phyloP scores from a whole-genome alignment of 352 stramenopile genomes.

The Phytophthora quininea region DNA sequence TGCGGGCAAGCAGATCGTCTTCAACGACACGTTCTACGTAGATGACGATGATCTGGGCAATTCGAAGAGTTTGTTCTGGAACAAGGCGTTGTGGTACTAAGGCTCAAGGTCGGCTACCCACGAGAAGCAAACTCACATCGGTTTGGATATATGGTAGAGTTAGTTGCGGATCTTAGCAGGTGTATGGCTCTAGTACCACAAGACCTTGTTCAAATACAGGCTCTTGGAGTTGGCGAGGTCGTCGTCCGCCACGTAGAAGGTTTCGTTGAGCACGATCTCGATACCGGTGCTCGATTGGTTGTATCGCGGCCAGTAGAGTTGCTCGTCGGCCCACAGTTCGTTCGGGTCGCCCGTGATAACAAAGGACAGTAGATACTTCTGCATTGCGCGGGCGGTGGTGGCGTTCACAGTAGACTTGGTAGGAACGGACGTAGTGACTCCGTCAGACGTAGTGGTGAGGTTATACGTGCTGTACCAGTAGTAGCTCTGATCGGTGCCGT shows the following conservation, averaged over 20 bases:
- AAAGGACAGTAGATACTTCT: slow-evolving; percentile 36
- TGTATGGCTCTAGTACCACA: slow-evolving; percentile 26
- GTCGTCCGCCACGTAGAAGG: slow-evolving; percentile 24
- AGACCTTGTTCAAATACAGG: slow-evolving; percentile 35
- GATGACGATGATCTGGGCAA: slow-evolving; percentile 27
- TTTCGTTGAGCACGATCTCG: slow-evolving; percentile 37
- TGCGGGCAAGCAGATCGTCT: slow-evolving; percentile 27
- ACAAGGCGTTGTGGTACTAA: slow-evolving; percentile 40
- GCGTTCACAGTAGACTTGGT: slow-evolving; percentile 10
- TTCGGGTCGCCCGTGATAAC: slow-evolving; percentile 32
- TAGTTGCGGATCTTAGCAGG: neutral
- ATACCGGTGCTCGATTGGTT: slow-evolving; percentile 17
- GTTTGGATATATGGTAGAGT: neutral
- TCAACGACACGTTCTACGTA: slow-evolving; percentile 34
- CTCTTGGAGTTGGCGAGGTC: slow-evolving; percentile 24
- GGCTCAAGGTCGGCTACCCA: neutral
- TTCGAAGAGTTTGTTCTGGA: slow-evolving; percentile 27
- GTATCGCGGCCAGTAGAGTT: slow-evolving; percentile 34
- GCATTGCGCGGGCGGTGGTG: slow-evolving; percentile 24
- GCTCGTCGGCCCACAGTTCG: slow-evolving; percentile 25
- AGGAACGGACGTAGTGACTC: slow-evolving; percentile 14
- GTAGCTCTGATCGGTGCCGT: slow-evolving; percentile 30
- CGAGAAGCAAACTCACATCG: neutral
- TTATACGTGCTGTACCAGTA: slow-evolving; percentile 34
- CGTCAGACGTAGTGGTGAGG: slow-evolving; percentile 8